These are phyloP conservation scores for Gossypium trilobum DNA, from an alignment of 441 rosid genomes.

Conservation along the genomic window DNA sequence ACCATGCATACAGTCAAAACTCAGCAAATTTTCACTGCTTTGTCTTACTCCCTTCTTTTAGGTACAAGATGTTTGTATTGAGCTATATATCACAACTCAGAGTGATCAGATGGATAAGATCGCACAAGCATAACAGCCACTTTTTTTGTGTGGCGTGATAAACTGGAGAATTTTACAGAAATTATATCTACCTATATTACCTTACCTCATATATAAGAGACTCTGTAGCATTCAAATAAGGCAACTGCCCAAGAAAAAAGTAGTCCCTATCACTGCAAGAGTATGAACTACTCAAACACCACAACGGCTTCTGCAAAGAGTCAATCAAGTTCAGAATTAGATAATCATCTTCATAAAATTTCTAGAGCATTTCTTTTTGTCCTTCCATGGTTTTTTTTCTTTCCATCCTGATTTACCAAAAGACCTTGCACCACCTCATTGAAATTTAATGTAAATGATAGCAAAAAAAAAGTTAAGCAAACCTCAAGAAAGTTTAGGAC, in stretches of 20 bases:
- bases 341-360: not conserved
- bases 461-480: conserved; percentile 3
- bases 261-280: conserved; percentile 68
- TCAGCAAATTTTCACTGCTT: not conserved
- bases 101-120: not conserved
- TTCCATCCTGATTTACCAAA: not conserved
- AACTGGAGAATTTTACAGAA: not conserved
- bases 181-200: not conserved
- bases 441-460: not conserved
- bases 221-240: conserved; percentile 60
- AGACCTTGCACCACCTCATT: not conserved
- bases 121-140: not conserved
- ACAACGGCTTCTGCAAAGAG: conserved; percentile 70
- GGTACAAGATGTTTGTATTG: not conserved
- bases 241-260: conserved; percentile 82
- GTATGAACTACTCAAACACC: conserved; percentile 50
- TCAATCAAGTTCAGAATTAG: conserved; percentile 12
- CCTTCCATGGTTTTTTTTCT: not conserved
- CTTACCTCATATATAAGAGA: conserved; percentile 68
- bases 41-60: not conserved
- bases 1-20: not conserved
- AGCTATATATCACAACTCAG: not conserved
- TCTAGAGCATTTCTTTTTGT: not conserved
- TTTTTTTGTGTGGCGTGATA: not conserved
- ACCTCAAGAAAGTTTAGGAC: conserved; percentile 84